phyloP scores from a whole-genome alignment of 2,329 filamentous ascomycete genomes.

The Clonostachys rhizophaga region DNA sequence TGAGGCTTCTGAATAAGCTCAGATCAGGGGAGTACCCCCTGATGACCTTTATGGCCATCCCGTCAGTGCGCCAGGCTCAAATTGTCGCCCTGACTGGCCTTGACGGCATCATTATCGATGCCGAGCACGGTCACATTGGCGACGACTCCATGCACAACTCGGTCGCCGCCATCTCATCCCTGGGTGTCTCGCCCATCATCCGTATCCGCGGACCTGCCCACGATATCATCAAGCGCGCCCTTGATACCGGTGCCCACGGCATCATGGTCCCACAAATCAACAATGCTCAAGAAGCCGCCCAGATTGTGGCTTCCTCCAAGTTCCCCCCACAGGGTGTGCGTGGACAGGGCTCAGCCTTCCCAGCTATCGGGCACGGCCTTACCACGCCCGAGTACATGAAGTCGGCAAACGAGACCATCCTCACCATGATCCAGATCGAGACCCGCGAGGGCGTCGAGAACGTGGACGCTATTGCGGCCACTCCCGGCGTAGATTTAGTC shows the following conservation, averaged over 20 bases:
- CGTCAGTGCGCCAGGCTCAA: constrained; percentile 39
- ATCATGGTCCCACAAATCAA: constrained; percentile 37
- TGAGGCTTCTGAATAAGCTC: constrained; percentile 37
- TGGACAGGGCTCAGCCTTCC: constrained; percentile 37
- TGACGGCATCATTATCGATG: constrained; percentile 37
- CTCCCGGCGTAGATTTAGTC: constrained; percentile 34
- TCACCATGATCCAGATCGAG: constrained; percentile 40
- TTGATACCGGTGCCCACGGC: constrained; percentile 33
- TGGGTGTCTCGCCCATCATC: constrained; percentile 33
- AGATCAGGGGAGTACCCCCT: constrained; percentile 29
- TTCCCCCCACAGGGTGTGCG: constrained; percentile 36
- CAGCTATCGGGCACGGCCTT: constrained; percentile 26
- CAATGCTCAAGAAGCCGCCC: constrained; percentile 29
- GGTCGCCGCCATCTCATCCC: constrained; percentile 33
- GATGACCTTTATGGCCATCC: constrained; percentile 43
- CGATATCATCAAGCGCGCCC: constrained; percentile 33
- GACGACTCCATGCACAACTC: constrained; percentile 38
- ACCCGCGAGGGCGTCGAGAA: constrained; percentile 36
- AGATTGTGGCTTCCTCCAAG: constrained; percentile 33
- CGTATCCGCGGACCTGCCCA: constrained; percentile 23
- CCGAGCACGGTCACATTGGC: constrained; percentile 36
- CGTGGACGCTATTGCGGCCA: constrained; percentile 28
- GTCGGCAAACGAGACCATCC: constrained; percentile 33
- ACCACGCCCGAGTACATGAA: constrained; percentile 33
- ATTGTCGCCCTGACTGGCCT: constrained; percentile 42